These are phyloP conservation scores for Penicillium sp. DNA, from an alignment of 2,329 filamentous ascomycete genomes.

Conservation along the genomic window DNA sequence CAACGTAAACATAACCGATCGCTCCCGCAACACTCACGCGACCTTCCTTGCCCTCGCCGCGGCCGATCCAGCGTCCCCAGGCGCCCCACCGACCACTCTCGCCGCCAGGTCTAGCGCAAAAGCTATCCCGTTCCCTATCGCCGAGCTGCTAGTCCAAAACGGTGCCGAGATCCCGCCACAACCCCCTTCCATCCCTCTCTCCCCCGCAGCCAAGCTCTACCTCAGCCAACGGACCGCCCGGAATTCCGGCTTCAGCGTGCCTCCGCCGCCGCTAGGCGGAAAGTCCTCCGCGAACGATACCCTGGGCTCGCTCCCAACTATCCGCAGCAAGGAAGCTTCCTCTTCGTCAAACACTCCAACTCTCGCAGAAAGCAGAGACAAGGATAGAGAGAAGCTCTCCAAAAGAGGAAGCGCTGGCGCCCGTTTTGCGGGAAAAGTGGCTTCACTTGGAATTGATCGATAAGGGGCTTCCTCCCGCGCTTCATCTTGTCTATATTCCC, in stretches of 20 bases:
- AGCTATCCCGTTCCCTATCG: conserved; percentile 68
- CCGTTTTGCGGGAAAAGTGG: conserved; percentile 49
- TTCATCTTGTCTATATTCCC: conserved; percentile 2
- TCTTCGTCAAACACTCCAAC: conserved; percentile 25
- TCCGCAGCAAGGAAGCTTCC: conserved; percentile 29
- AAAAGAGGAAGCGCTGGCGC: conserved; percentile 73
- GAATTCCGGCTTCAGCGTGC: conserved; percentile 19
- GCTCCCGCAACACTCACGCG: conserved; percentile 75
- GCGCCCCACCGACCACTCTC: conserved; percentile 34
- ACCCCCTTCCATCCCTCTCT: conserved; percentile 73
- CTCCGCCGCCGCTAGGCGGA: conserved; percentile 36
- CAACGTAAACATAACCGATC: conserved; percentile 78
- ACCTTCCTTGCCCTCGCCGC: conserved; percentile 86
- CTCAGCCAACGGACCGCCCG: conserved; percentile 62
- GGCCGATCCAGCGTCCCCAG: conserved; percentile 76
- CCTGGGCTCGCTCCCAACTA: conserved; percentile 53
- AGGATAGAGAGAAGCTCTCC: conserved; percentile 63
- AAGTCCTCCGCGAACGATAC: conserved; percentile 44
- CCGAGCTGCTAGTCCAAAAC: conserved; percentile 86
- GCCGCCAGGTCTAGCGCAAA: conserved; percentile 26
- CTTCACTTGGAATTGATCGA: conserved; percentile 38
- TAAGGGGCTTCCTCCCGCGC: conserved; percentile 16
- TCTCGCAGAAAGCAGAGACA: conserved; percentile 43
- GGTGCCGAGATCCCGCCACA: conserved; percentile 74
- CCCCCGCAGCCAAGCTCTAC: conserved; percentile 69